Conservation (phyloP, 176 grass and related monocot species). For the Cenchrus americanus region DNA sequence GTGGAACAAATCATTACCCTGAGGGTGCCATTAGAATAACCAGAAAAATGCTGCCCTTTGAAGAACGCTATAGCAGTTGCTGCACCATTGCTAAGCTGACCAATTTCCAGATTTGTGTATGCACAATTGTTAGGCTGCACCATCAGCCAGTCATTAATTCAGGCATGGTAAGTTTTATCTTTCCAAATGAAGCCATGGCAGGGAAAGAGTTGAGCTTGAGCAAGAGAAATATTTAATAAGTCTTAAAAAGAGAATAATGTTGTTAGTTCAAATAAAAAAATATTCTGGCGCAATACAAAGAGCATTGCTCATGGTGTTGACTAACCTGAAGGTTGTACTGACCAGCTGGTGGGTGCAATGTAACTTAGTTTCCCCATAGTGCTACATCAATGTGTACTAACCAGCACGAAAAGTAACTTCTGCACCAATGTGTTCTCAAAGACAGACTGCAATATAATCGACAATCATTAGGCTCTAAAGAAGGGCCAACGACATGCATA, state of each 20-base stretch:
- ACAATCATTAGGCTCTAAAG: slow-evolving; percentile 29
- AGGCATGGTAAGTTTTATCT: no score
- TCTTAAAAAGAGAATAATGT: no score
- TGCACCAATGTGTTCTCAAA: slow-evolving; percentile 78
- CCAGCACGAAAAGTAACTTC: slow-evolving; percentile 81
- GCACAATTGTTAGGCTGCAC: no score
- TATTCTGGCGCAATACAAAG: no score
- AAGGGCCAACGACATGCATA: background rate
- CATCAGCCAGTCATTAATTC: no score
- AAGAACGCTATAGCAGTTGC: slow-evolving; percentile 89
- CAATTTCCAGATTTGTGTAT: slow-evolving; percentile 96
- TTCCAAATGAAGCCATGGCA: no score
- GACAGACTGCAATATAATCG: slow-evolving; percentile 57
- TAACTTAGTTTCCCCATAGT: slow-evolving; percentile 83
- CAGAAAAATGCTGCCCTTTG: slow-evolving; percentile 83
- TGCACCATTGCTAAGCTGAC: slow-evolving; percentile 64
- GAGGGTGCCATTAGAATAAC: slow-evolving; percentile 85
- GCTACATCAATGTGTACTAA: background rate
- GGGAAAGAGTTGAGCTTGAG: no score
- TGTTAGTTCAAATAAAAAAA: no score
- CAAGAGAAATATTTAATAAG: no score
- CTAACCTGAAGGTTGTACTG: slow-evolving; percentile 77
- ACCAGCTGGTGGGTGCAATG: slow-evolving; percentile 63
- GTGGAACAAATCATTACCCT: slow-evolving; percentile 64
- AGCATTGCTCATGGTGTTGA: background rate